These are phyloP conservation scores for Emmonsiellopsis sp. DNA, from an alignment of 2,329 filamentous ascomycete species.

Conservation along the genomic window DNA sequence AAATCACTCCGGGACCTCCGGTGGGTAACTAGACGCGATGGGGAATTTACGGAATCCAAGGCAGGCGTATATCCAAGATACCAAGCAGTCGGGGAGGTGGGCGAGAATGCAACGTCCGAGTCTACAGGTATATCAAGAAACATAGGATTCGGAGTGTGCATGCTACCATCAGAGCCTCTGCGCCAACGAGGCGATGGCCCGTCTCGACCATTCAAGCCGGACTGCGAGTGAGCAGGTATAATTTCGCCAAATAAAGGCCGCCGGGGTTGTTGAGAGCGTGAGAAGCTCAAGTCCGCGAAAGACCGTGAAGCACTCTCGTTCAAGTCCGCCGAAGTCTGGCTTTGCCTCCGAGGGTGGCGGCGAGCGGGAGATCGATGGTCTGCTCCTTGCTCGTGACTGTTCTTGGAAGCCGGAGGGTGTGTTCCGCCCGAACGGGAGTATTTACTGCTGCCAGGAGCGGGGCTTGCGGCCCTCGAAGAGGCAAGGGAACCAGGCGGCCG, in stretches of 20 bases:
- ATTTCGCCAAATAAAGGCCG: slow-evolving; percentile 68
- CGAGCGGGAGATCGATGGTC: neutral
- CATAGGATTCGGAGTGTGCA: slow-evolving; percentile 43
- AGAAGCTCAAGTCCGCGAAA: neutral
- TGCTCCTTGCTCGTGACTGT: neutral
- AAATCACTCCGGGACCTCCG: slow-evolving; percentile 49
- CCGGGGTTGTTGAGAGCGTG: slow-evolving; percentile 23
- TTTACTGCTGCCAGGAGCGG: slow-evolving; percentile 18
- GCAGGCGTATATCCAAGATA: slow-evolving; percentile 43
- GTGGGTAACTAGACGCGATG: slow-evolving; percentile 17
- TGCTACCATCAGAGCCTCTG: slow-evolving; percentile 62
- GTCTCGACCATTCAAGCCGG: slow-evolving; percentile 43
- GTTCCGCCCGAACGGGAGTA: slow-evolving; percentile 21
- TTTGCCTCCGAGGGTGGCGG: neutral
- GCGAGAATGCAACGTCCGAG: slow-evolving; percentile 41
- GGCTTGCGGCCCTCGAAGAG: slow-evolving; percentile 29
- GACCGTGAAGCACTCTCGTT: neutral
- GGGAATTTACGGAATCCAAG: slow-evolving; percentile 30
- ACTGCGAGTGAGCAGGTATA: slow-evolving; percentile 40
- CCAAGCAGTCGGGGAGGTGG: slow-evolving; percentile 58
- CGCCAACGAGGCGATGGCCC: slow-evolving; percentile 47
- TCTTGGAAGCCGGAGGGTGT: slow-evolving; percentile 9
- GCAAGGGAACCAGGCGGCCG: slow-evolving; percentile 26
- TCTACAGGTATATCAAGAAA: slow-evolving; percentile 29
- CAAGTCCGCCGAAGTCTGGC: neutral